A percentile compares a stretch with the other conserved stretches of the same genome.
phyloP scores from a whole-genome alignment of 495 filamentous ascomycete species.

The Aspergillus heteromorphus region DNA sequence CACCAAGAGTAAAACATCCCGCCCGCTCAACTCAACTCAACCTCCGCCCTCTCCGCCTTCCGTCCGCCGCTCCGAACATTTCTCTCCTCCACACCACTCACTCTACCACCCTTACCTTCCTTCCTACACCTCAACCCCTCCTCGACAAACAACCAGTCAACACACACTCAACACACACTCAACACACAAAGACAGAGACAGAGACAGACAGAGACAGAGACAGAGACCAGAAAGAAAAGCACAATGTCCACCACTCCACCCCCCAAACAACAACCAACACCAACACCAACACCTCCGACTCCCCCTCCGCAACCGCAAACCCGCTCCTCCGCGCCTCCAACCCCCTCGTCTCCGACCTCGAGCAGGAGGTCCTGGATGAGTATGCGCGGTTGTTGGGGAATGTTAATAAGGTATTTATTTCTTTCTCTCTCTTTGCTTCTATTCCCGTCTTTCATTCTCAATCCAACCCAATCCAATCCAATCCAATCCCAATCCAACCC shows the following conservation, averaged over 20 bases:
- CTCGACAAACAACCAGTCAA: slow-evolving; percentile 14
- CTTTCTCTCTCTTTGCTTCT: background rate
- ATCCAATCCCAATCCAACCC: too few species aligned
- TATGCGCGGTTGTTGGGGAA: slow-evolving; percentile 83
- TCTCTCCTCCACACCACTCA: background rate
- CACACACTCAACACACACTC: slow-evolving; percentile 9
- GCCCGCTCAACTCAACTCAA: too few species aligned
- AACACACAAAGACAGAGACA: background rate
- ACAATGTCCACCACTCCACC: slow-evolving; percentile 1
- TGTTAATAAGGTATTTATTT: slow-evolving; percentile 69
- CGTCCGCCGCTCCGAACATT: too few species aligned
- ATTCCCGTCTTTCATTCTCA: background rate
- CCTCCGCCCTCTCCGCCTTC: too few species aligned
- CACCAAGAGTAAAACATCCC: too few species aligned
- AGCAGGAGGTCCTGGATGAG: slow-evolving; percentile 93
- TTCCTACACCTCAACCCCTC: slow-evolving; percentile 19
- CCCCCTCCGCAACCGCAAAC: slow-evolving; percentile 20
- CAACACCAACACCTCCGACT: background rate
- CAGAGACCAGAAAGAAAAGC: background rate
- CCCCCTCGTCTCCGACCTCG: slow-evolving; percentile 57
- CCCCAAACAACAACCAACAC: background rate
- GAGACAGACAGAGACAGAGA: background rate
- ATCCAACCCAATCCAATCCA: too few species aligned
- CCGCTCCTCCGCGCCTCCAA: slow-evolving; percentile 37
- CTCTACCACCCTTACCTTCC: background rate